A percentile compares a stretch with the other conserved stretches of the same genome.
Conservation (phyloP, 2,329 filamentous ascomycete genomes). For the Cladobotryum mycophilum region DNA sequence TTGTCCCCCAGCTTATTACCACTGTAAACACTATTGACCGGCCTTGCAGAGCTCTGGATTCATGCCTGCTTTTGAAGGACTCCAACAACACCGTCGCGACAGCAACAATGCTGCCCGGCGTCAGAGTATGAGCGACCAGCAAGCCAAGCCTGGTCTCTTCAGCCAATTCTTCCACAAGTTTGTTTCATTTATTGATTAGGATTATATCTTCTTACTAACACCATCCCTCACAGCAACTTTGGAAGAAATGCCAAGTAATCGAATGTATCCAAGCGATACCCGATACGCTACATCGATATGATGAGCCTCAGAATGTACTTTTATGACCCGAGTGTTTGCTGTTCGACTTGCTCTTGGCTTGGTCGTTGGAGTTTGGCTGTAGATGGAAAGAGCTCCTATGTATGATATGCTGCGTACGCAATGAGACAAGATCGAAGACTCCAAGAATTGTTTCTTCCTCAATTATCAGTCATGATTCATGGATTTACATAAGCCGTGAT, state of each 20-base stretch:
- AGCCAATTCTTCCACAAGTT: conserved; percentile 54
- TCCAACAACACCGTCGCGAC: conserved; percentile 44
- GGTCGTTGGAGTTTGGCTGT: too few relatives aligned
- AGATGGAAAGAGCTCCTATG: too few relatives aligned
- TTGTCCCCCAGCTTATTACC: not conserved
- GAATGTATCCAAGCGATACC: not conserved
- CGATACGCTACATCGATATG: too few relatives aligned
- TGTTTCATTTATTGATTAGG: conserved; percentile 15
- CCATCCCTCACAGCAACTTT: conserved; percentile 3
- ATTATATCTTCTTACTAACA: not conserved
- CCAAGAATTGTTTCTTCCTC: too few relatives aligned
- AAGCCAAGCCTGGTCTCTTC: conserved; percentile 42
- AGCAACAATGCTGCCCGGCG: conserved; percentile 43
- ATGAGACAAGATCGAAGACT: too few relatives aligned
- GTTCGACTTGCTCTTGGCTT: too few relatives aligned
- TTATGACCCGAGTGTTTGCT: too few relatives aligned
- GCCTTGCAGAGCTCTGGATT: conserved; percentile 37
- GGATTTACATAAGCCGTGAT: too few relatives aligned
- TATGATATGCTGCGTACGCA: too few relatives aligned
- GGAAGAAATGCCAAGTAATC: conserved; percentile 12
- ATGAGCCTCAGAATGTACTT: too few relatives aligned
- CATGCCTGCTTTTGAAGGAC: conserved; percentile 42
- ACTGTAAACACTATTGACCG: not conserved
- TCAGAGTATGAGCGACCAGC: conserved; percentile 50
- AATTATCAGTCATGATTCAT: too few relatives aligned